These are phyloP conservation scores for Podospora comata DNA, from an alignment of 495 filamentous ascomycete genomes.

Conservation along the genomic window DNA sequence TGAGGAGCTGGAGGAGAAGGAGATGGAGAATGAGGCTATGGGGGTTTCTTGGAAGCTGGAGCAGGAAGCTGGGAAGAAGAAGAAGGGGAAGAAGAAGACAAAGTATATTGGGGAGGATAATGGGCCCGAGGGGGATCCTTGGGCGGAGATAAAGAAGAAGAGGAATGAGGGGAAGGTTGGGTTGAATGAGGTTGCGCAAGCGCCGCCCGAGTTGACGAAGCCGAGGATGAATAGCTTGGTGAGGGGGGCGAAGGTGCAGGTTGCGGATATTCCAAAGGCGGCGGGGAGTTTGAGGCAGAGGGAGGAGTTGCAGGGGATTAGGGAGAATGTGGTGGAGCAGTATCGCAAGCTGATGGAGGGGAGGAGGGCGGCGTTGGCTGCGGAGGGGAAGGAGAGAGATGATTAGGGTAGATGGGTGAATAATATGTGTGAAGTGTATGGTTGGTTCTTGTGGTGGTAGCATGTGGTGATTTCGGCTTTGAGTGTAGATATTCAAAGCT, in stretches of 20 bases:
- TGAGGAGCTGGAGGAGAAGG: slow-evolving; percentile 63
- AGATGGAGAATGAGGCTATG: slow-evolving; percentile 55
- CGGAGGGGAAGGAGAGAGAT: background rate
- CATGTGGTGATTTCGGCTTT: background rate
- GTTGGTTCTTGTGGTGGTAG: background rate
- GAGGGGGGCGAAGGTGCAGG: slow-evolving; percentile 65
- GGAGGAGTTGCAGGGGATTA: slow-evolving; percentile 74
- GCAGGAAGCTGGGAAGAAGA: slow-evolving; percentile 40
- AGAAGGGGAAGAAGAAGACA: slow-evolving; percentile 53
- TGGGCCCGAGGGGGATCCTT: slow-evolving; percentile 64
- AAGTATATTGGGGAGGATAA: slow-evolving; percentile 40
- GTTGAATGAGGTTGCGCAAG: slow-evolving; percentile 75
- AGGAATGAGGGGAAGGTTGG: slow-evolving; percentile 56
- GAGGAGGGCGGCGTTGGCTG: slow-evolving; percentile 42
- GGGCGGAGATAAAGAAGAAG: slow-evolving; percentile 65
- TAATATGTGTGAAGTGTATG: background rate
- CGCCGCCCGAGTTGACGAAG: slow-evolving; percentile 69
- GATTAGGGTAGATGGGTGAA: background rate
- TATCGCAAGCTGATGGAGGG: slow-evolving; percentile 78
- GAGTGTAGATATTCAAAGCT: too few species aligned
- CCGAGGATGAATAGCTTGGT: slow-evolving; percentile 70
- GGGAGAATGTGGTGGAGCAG: slow-evolving; percentile 72
- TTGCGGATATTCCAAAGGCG: slow-evolving; percentile 69
- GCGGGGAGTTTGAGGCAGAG: slow-evolving; percentile 76
- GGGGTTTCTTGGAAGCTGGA: slow-evolving; percentile 57